These are phyloP conservation scores for Fusarium albidum DNA, from an alignment of 2,329 filamentous ascomycete genomes.

Conservation along the genomic window DNA sequence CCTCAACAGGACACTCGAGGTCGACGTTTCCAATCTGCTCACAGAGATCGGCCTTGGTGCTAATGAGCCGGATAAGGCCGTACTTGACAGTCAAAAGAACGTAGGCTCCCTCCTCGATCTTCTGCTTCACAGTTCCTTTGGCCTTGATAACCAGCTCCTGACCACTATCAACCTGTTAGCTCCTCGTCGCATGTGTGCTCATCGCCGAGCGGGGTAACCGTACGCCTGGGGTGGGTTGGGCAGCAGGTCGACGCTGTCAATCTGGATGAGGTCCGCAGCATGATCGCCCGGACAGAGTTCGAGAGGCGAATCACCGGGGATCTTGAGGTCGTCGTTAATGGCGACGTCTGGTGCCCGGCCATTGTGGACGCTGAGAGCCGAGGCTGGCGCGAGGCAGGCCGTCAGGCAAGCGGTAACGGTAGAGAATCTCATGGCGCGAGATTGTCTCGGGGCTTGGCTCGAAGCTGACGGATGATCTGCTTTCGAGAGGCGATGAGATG, in stretches of 20 bases:
- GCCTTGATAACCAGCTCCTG: constrained; percentile 80
- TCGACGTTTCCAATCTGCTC: constrained; percentile 90
- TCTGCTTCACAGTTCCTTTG: constrained; percentile 74
- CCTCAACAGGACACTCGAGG: constrained; percentile 85
- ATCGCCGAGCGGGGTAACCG: constrained; percentile 47
- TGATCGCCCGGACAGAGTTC: constrained; percentile 77
- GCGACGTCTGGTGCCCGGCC: constrained; percentile 48
- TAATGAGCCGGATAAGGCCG: constrained; percentile 89
- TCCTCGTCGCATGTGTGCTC: constrained; percentile 1
- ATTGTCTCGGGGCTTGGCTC: neutral
- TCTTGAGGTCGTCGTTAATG: constrained; percentile 64
- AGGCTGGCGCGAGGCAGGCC: constrained; percentile 54
- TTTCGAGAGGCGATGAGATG: constrained; percentile 5
- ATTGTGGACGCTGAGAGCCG: constrained; percentile 53
- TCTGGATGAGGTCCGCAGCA: constrained; percentile 73
- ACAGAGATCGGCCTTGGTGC: constrained; percentile 83
- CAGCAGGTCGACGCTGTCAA: constrained; percentile 79
- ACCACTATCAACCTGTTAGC: constrained; percentile 66
- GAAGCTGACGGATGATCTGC: neutral
- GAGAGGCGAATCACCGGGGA: constrained; percentile 87
- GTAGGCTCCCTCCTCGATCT: constrained; percentile 80
- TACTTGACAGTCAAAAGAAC: constrained; percentile 90
- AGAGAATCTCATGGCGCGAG: constrained; percentile 46
- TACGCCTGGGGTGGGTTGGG: constrained; percentile 92
- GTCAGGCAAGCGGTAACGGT: constrained; percentile 56